Conservation (phyloP, 768 basidiomycete genomes). For the Crucibulum laeve region DNA sequence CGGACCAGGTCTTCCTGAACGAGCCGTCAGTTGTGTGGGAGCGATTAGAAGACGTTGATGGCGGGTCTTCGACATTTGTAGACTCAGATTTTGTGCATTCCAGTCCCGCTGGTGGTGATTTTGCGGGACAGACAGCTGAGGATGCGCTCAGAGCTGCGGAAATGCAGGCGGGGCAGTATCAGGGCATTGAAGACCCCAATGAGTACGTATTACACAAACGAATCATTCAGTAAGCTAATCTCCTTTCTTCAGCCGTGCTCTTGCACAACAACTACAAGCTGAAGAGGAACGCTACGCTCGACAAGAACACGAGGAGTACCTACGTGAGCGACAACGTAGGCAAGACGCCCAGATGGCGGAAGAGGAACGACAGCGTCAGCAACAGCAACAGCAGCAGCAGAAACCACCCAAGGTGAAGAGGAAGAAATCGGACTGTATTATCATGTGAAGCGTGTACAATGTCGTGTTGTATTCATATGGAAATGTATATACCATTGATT, state of each 20-base stretch:
- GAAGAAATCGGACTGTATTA: conserved; percentile 48
- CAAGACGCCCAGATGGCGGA: conserved; percentile 17
- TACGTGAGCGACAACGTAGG: conserved; percentile 23
- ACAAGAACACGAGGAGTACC: conserved; percentile 26
- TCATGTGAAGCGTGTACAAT: too few relatives aligned
- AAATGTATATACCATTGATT: too few relatives aligned
- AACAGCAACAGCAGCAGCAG: conserved; percentile 11
- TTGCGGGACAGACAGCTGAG: conserved; percentile 69
- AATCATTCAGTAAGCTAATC: not conserved
- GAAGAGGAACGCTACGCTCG: conserved; percentile 67
- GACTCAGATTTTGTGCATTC: conserved; percentile 64
- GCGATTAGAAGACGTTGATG: conserved; percentile 83
- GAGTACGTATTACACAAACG: conserved; percentile 54
- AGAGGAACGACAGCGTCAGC: conserved; percentile 15
- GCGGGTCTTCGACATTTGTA: conserved; percentile 70
- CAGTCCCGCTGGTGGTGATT: conserved; percentile 76
- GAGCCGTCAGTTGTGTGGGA: conserved; percentile 90
- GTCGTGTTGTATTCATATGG: too few relatives aligned
- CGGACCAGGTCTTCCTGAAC: conserved; percentile 75
- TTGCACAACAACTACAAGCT: conserved; percentile 75
- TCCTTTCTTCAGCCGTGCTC: conserved; percentile 40
- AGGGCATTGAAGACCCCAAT: conserved; percentile 32
- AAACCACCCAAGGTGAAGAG: conserved; percentile 30
- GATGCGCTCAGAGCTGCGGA: conserved; percentile 50
- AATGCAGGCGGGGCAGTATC: conserved; percentile 32